These are phyloP conservation scores for Prunus kanzakura DNA, from an alignment of 306 rosid species.

Conservation along the genomic window DNA sequence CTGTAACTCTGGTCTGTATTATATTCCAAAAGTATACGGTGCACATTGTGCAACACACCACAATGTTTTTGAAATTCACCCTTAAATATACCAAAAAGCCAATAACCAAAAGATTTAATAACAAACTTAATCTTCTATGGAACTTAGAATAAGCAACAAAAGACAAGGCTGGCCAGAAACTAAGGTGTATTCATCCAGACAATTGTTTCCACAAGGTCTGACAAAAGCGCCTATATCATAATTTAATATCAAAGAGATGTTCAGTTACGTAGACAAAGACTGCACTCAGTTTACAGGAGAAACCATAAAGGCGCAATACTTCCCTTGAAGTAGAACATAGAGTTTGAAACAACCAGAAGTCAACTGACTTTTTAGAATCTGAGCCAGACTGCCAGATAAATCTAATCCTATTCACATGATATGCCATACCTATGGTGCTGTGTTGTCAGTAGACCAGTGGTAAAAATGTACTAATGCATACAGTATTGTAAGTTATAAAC, in stretches of 20 bases:
- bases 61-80: neutral
- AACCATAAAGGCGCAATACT: neutral
- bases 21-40: neutral
- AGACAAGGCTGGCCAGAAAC: neutral
- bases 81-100: neutral
- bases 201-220: neutral
- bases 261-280: neutral
- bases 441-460: neutral
- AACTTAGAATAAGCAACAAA: neutral
- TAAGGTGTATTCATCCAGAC: neutral
- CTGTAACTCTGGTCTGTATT: neutral
- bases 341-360: neutral
- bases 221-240: neutral
- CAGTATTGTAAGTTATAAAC: neutral
- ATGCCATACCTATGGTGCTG: no score
- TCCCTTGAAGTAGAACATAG: neutral
- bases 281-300: neutral
- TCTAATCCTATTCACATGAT: neutral
- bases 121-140: neutral
- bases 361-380: neutral
- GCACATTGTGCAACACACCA: neutral
- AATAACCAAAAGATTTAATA: neutral
- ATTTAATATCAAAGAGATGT: no score
- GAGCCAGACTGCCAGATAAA: neutral
- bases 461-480: neutral